These are phyloP conservation scores for Puccinia hordei DNA, from an alignment of 1,284 basidiomycete genomes.

Conservation along the genomic window DNA sequence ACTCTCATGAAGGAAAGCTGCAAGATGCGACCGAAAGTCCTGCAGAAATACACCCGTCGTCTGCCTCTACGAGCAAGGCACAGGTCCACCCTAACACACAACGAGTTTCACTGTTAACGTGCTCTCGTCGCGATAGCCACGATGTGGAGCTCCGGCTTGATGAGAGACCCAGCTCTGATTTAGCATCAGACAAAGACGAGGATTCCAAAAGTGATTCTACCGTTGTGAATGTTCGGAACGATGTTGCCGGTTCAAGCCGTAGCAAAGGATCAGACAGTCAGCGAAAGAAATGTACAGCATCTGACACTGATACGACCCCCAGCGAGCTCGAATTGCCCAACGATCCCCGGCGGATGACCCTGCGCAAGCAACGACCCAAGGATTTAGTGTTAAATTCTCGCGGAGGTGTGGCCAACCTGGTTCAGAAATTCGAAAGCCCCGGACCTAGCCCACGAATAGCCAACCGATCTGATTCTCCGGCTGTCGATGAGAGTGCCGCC, in stretches of 20 bases:
- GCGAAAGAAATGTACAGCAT: slow-evolving; percentile 17
- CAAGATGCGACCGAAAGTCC: background rate
- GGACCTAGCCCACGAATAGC: slow-evolving; percentile 1
- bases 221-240: slow-evolving; percentile 36
- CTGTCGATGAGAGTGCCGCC: background rate
- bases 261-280: slow-evolving; percentile 16
- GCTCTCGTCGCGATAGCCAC: slow-evolving; percentile 12
- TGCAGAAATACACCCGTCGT: background rate
- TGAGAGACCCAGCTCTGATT: background rate
- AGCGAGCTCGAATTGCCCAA: slow-evolving; percentile 39
- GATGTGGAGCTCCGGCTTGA: background rate
- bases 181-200: slow-evolving; percentile 12
- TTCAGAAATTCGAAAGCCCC: slow-evolving; percentile 50
- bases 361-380: slow-evolving; percentile 34
- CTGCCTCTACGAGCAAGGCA: slow-evolving; percentile 2
- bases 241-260: background rate
- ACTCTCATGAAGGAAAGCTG: background rate
- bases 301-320: slow-evolving; percentile 46
- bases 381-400: slow-evolving; percentile 32
- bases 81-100: background rate
- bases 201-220: slow-evolving; percentile 47
- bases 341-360: slow-evolving; percentile 38
- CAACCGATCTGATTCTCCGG: background rate
- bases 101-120: slow-evolving; percentile 3
- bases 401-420: slow-evolving; percentile 47